Conservation (phyloP, 495 filamentous ascomycete genomes). For the Mytilinidion resinicola region DNA sequence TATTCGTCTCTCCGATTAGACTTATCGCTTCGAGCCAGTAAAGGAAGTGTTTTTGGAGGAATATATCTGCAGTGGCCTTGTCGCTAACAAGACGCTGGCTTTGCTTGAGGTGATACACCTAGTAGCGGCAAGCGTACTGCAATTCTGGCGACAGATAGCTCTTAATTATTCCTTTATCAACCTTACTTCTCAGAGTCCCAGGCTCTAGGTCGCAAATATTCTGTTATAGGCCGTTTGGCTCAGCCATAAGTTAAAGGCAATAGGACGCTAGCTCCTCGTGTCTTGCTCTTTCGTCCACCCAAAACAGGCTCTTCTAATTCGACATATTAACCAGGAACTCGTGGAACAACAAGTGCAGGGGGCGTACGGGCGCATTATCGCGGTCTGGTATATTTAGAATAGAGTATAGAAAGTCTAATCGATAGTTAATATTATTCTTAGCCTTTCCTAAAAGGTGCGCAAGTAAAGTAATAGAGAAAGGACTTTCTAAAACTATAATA, state of each 20-base stretch:
- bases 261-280: slow-evolving; percentile 33
- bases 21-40: slow-evolving; percentile 42
- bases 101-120: slow-evolving; percentile 42
- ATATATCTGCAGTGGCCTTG: slow-evolving; percentile 26
- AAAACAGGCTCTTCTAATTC: slow-evolving; percentile 33
- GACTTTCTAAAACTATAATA: slow-evolving; percentile 30
- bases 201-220: slow-evolving; percentile 40
- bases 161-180: slow-evolving; percentile 41
- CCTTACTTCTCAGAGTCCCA: slow-evolving; percentile 25
- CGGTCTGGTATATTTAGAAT: slow-evolving; percentile 37
- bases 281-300: slow-evolving; percentile 36
- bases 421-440: slow-evolving; percentile 14
- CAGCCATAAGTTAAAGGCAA: slow-evolving; percentile 36
- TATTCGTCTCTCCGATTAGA: slow-evolving; percentile 27
- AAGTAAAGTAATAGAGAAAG: slow-evolving; percentile 32
- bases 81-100: slow-evolving; percentile 26
- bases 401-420: slow-evolving; percentile 33
- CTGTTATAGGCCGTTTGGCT: slow-evolving; percentile 19
- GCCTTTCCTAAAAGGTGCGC: slow-evolving; percentile 19
- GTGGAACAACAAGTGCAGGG: slow-evolving; percentile 46
- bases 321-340: slow-evolving; percentile 45
- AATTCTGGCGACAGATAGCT: slow-evolving; percentile 38
- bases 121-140: too few species aligned
- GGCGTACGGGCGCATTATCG: slow-evolving; percentile 30
- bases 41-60: slow-evolving; percentile 41